Evolutionary conservation across 1,284 basidiomycete species (phyloP), one percentile per base, ranked within the genome.

Genomic region (Pisolithus thermaeus): DNA sequence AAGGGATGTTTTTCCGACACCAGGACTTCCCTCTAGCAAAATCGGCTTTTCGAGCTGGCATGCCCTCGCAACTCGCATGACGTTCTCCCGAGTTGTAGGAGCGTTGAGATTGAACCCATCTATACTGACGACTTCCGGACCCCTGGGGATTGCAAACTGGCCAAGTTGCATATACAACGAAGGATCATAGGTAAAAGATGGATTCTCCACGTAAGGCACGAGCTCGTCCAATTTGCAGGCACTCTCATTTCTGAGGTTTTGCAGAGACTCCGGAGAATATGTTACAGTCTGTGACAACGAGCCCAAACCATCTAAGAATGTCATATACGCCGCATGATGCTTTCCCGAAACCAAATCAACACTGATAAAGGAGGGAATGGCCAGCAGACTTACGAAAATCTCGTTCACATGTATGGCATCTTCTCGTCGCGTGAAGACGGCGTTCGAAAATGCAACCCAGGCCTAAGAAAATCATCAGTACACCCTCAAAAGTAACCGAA

Each of bases 1-100:
- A 4, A 99, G 78, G 65, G 92, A 97, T 0, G 97, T 99, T 73
- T 99, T 99, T 5, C 97, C 97, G n/a, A 99, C 97, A 3, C 97
- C 97, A 4, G 97, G 97, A 66, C 93, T 97, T 2, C 97, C 97
- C 68, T 99, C 97, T 3, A 99, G 78, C 28, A 99, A 77, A 49
- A 99, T 90, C 0, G 97, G 92, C 68, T 98, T 99, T 7, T 75
- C 70, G 1, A 99, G 78, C 66, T 97, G 94, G 56, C 90, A 90
- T 6, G 94, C 97, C 52, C 97, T 82, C 18, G 95, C 73, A 3
- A 99, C 84, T 32, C 96, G 86, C 77, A 93, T 82, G 14, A 90
- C 88, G 69, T 99, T 99, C 54, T 87, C 79, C 23, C 80, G 80
- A 7, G 95, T 90, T 1, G 97, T 99, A 0, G 92, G 92, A 0